Base-by-base conservation (phyloP, 2,329 filamentous ascomycete species). In the Sporothrix dimorphospora region DNA sequence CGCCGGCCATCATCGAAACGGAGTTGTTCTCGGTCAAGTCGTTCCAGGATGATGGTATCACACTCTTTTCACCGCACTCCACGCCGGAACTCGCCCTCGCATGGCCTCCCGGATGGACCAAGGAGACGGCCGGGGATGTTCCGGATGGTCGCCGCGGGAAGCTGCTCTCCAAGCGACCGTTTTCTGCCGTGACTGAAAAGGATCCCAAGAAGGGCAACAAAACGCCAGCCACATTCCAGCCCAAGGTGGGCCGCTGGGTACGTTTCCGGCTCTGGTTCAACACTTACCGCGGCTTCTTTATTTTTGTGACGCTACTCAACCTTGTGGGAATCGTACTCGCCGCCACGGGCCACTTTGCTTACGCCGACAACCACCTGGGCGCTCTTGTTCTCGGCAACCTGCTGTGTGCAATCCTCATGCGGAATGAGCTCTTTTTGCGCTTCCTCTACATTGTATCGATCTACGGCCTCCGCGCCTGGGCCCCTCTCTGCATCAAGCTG, bases 281-380 rank as follows among this genome's bases (percentile, higher is more conserved):
- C 76, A 81, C 81, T 11, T 83, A 83, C 73, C 78, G 79, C 24
- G 80, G 80, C 75, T 81, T 83, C 75, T 83, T 83, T 75, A 79
- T 77, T 21, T 78, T 82, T 51, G 79, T 82, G 66, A 79, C 77
- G 4, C 38, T 76, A 69, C 77, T 82, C 72, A 82, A 83, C 77
- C 70, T 81, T 19, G 72, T 73, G 6, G 81, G 81, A 4, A 81
- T 83, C 61, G 75, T 81, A 71, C 72, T 82, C 74, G 77, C 80
- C 0, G 77, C 78, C 1, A 70, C 79, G 1, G 78, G 77, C 30
- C 76, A 75, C 24, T 83, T 82, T 73, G 75, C 75, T 4, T 83
- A 83, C 47, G 81, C 80, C 3, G 76, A 81, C 67, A 77, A 80
- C 24, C 81, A 83, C 59, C 76, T 81, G 3, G 81, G 81, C 61